A percentile compares a stretch with the other conserved stretches of the same genome.
Evolutionary conservation across 1,284 basidiomycete species (phyloP).

Genomic region (Fistulina hepatica): DNA sequence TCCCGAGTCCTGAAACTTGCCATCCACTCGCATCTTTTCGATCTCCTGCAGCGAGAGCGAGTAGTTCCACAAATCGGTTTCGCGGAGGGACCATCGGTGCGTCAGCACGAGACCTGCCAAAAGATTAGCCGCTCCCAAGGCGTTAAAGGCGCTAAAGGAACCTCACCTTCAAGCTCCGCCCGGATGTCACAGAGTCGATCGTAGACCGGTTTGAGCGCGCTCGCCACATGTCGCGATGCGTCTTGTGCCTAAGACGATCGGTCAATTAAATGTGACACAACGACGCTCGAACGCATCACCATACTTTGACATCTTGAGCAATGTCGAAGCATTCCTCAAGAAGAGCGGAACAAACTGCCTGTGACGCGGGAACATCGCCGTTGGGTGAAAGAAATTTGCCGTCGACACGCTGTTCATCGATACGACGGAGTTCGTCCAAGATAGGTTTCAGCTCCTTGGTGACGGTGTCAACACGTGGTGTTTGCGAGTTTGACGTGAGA

Average conservation of each 20-base stretch:
- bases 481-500: no score
- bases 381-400: conserved; percentile 94
- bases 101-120: conserved; percentile 86
- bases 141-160: no score
- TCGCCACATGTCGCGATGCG: conserved; percentile 82
- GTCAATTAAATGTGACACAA: no score
- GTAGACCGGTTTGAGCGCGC: conserved; percentile 88
- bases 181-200: conserved; percentile 85
- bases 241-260: no score
- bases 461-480: no score
- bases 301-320: conserved; percentile 92
- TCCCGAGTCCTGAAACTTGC: conserved; percentile 93
- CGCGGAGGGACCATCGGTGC: conserved; percentile 93
- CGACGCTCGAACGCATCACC: no score
- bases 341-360: conserved; percentile 81
- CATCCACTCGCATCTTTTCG: conserved; percentile 93
- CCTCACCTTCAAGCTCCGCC: conserved; percentile 78
- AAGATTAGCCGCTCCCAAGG: no score
- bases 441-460: conserved; percentile 86
- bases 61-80: conserved; percentile 95
- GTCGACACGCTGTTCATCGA: conserved; percentile 80
- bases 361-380: conserved; percentile 83
- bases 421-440: conserved; percentile 88
- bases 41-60: conserved; percentile 92
- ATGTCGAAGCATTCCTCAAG: conserved; percentile 98